phyloP scores from a whole-genome alignment of 495 filamentous ascomycete species.

The Aspergillus coremiiformis region DNA sequence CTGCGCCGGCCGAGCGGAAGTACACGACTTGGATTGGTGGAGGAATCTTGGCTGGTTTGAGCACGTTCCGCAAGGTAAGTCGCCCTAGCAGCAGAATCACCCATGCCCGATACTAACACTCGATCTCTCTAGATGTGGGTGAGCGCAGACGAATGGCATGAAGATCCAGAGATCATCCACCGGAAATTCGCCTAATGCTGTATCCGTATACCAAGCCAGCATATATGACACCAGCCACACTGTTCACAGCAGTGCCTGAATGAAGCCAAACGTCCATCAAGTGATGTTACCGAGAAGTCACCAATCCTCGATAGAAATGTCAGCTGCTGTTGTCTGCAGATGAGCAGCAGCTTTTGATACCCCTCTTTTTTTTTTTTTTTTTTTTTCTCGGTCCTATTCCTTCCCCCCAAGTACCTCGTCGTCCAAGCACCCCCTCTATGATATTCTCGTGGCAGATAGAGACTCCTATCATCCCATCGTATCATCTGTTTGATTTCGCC shows the following conservation, averaged over 20 bases:
- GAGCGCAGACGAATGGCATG: slow-evolving; percentile 97
- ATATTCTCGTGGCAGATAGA: background rate
- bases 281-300: background rate
- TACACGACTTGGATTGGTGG: slow-evolving; percentile 99
- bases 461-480: background rate
- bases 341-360: slow-evolving; percentile 34
- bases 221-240: slow-evolving; percentile 9
- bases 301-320: background rate
- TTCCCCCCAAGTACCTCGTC: background rate
- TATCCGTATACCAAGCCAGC: slow-evolving; percentile 4
- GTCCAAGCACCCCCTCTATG: background rate
- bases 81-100: background rate
- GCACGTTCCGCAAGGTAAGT: slow-evolving; percentile 96
- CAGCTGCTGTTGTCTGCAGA: background rate
- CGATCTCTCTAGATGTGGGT: slow-evolving; percentile 82
- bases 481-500: background rate
- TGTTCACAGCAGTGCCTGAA: background rate
- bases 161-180: slow-evolving; percentile 97
- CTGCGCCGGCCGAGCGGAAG: slow-evolving; percentile 92
- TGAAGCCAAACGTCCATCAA: background rate
- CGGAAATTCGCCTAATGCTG: slow-evolving; percentile 75
- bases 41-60: slow-evolving; percentile 92
- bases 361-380: slow-evolving; percentile 17
- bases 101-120: background rate
- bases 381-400: slow-evolving; percentile 5